phyloP scores from a whole-genome alignment of 345 rosid genomes.

The Eutrema japonicum region DNA sequence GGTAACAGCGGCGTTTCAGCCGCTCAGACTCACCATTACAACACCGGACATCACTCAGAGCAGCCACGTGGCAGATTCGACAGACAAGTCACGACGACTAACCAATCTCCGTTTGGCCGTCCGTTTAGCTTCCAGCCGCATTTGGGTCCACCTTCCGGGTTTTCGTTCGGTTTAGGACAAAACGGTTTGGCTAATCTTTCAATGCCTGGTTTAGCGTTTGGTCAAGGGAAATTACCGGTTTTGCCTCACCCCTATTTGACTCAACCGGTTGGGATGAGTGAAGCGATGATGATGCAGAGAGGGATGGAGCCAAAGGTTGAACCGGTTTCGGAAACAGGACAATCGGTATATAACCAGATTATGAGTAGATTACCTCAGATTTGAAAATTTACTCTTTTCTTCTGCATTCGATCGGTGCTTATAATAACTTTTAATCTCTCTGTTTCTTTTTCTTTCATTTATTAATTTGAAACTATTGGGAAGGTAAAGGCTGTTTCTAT shows the following conservation, averaged over 20 bases:
- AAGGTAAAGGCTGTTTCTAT: constrained; percentile 30
- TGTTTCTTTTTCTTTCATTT: constrained; percentile 27
- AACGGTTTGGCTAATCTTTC: constrained; percentile 63
- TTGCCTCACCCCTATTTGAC: constrained; percentile 63
- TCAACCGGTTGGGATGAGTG: constrained; percentile 65
- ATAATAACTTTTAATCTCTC: not conserved
- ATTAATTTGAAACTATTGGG: constrained; percentile 35
- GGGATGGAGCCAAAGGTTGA: constrained; percentile 76
- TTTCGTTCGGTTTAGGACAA: constrained; percentile 72
- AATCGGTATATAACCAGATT: constrained; percentile 69
- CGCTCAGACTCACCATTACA: constrained; percentile 47
- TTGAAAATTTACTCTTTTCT: constrained; percentile 23
- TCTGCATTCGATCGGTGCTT: constrained; percentile 17
- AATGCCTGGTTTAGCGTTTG: constrained; percentile 70
- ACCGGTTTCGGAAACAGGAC: constrained; percentile 64
- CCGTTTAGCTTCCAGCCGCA: constrained; percentile 71
- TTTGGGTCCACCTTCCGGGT: constrained; percentile 61
- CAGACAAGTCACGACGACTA: constrained; percentile 53
- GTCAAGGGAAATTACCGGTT: constrained; percentile 63
- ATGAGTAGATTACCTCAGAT: constrained; percentile 81
- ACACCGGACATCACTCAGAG: constrained; percentile 55
- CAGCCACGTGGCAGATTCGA: constrained; percentile 68
- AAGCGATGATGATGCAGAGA: constrained; percentile 66
- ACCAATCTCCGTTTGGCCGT: constrained; percentile 51
- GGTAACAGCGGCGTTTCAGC: constrained; percentile 46